These are phyloP conservation scores for Eimeria necatrix DNA, from an alignment of 169 alveolate species.

Conservation along the genomic window DNA sequence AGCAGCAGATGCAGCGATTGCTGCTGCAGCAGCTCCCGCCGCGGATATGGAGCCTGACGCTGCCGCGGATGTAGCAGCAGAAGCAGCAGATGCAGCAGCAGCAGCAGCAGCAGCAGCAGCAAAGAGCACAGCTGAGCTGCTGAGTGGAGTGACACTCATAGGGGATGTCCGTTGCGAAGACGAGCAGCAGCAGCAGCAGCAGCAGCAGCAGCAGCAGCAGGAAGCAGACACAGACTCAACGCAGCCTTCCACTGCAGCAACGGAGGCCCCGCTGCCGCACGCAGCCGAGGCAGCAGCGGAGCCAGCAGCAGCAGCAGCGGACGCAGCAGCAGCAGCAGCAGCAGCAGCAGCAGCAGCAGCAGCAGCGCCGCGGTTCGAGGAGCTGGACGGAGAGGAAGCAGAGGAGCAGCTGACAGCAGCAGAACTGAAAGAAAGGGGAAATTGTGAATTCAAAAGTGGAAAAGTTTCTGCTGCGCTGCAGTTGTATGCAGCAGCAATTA, in stretches of 20 bases:
- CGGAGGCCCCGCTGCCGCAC: no score
- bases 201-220: constrained; percentile 35
- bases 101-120: constrained; percentile 9
- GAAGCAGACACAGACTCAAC: neutral
- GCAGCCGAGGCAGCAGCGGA: neutral
- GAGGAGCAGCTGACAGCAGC: constrained; percentile 32
- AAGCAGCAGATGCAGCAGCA: neutral
- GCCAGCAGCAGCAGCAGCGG: neutral
- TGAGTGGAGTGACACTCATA: neutral
- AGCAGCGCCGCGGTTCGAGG: constrained; percentile 62
- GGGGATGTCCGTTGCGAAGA: constrained; percentile 24
- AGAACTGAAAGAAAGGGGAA: constrained; percentile 59
- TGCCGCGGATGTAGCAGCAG: constrained; percentile 19
- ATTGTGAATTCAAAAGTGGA: constrained; percentile 17
- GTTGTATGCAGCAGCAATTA: constrained; percentile 47
- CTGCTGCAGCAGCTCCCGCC: constrained; percentile 14
- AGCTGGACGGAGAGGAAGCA: constrained; percentile 78
- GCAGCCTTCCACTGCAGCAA: no score
- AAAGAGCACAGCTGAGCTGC: neutral
- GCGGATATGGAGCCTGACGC: neutral
- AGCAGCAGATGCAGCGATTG: constrained; percentile 15
- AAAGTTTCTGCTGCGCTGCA: constrained; percentile 32
- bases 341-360: neutral
- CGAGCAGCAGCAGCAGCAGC: constrained; percentile 37
- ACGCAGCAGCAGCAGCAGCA: neutral